These are phyloP conservation scores for Ceriops tagal DNA, from an alignment of 345 rosid species.

Conservation along the genomic window DNA sequence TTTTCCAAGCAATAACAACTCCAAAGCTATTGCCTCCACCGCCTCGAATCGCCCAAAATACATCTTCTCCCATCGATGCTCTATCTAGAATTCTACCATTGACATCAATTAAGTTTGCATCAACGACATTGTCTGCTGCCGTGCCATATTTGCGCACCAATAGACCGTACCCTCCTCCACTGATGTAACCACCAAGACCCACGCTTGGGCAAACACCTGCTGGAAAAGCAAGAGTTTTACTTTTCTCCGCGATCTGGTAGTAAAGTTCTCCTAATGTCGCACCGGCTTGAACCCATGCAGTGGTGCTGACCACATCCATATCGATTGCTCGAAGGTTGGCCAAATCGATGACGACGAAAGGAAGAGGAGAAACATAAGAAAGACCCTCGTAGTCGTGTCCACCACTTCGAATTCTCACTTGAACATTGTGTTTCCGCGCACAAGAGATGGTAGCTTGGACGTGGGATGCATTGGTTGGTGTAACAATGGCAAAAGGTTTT, in stretches of 20 bases:
- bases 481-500: not conserved
- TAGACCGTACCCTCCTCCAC: constrained; percentile 3
- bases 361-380: not conserved
- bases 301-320: not conserved
- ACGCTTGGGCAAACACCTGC: constrained; percentile 10
- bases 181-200: constrained; percentile 6
- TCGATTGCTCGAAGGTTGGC: not conserved
- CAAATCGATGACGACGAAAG: constrained; percentile 3
- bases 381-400: constrained; percentile 10
- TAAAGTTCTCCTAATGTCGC: constrained; percentile 8
- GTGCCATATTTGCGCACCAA: constrained; percentile 3
- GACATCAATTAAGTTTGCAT: not conserved
- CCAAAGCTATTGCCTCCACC: constrained; percentile 9
- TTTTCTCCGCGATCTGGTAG: constrained; percentile 1
- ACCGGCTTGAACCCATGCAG: constrained; percentile 1
- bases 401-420: constrained; percentile 10
- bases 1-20: not conserved
- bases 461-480: not conserved
- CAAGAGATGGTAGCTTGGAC: constrained; percentile 5
- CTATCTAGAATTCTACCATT: not conserved
- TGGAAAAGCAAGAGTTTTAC: constrained; percentile 5
- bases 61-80: constrained; percentile 7
- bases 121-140: not conserved
- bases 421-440: not conserved
- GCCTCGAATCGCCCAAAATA: constrained; percentile 6